These are phyloP conservation scores for Euphorbia corollata DNA, from an alignment of 441 rosid species.

Conservation along the genomic window DNA sequence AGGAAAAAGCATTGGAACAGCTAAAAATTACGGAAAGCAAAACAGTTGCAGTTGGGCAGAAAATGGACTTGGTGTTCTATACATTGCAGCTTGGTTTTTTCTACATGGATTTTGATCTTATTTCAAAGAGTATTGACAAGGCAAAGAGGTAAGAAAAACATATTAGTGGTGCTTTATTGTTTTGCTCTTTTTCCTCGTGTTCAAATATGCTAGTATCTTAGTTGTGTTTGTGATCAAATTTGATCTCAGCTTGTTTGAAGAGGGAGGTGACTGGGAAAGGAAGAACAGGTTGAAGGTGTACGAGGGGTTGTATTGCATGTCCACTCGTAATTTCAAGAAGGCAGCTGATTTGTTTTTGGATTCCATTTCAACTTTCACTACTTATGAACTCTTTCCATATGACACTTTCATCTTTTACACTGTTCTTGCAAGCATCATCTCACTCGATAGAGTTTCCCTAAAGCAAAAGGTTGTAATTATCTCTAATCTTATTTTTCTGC, in stretches of 20 bases:
- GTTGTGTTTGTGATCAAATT: slow-evolving; percentile 2
- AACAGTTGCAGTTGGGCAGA: slow-evolving; percentile 97
- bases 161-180: slow-evolving; percentile 9
- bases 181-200: slow-evolving; percentile 4
- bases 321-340: slow-evolving; percentile 80
- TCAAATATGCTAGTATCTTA: slow-evolving; percentile 5
- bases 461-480: slow-evolving; percentile 69
- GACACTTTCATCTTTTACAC: slow-evolving; percentile 94
- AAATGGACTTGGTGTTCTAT: slow-evolving; percentile 92
- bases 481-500: slow-evolving; percentile 8
- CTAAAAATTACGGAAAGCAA: slow-evolving; percentile 85
- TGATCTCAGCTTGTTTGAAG: slow-evolving; percentile 81
- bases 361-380: slow-evolving; percentile 98
- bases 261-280: slow-evolving; percentile 99
- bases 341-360: slow-evolving; percentile 84
- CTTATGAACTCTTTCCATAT: slow-evolving; percentile 90
- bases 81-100: slow-evolving; percentile 81
- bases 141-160: slow-evolving; percentile 60
- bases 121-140: slow-evolving; percentile 90
- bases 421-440: slow-evolving; percentile 86
- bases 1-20: slow-evolving; percentile 96
- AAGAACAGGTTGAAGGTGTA: slow-evolving; percentile 95
- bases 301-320: slow-evolving; percentile 93
- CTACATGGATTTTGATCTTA: slow-evolving; percentile 93
- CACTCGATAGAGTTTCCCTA: slow-evolving; percentile 89